Evolutionary conservation across 345 rosid species (phyloP), one percentile per base, ranked within the genome.

Genomic region (Hibiscus syriacus): DNA sequence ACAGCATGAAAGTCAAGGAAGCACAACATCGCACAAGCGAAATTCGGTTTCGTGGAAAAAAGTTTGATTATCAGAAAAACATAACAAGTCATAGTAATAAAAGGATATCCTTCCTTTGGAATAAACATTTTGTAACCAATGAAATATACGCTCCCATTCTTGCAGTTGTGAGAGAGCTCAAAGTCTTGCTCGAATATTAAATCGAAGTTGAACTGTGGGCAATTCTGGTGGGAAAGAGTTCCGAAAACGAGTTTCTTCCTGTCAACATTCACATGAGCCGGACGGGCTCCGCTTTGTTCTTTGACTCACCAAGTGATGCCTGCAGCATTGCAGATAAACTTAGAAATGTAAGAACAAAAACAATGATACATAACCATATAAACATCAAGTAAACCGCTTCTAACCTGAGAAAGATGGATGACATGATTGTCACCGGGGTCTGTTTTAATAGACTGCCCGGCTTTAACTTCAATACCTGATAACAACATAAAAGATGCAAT

Each of bases 81-180:
- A 45, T 56, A 41, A 19, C 10, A 29, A 22, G 34, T 1, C 7
- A 43, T 17, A 17, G 0, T 30, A 29, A 34, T 3, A 12, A 4
- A 80, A 65, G 80, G 82, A 77, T 78, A 77, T 81, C 60, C 72
- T 68, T 52, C 86, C 16, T 46, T 64, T 4, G 80, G 81, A 20
- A 79, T 32, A 27, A 53, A 27, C 50, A 81, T 25, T 67, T 72
- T 76, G 74, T 86, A 88, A 10, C 98, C 97, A 62, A 80, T 54
- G 54, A 90, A 69, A 78, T 55, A 82, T 46, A 90, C 79, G 8
- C 96, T 90, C 39, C 84, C 83, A 54, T 39, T 74, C 70, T 82
- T 81, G 86, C 86, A 84, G 65, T 83, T 84, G 81, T 90, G 97
- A 45, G 91, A 93, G 5, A 93, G 76, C 79, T 87, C 94, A 59